Conservation (phyloP, 1,284 basidiomycete genomes). For the Trichosporon inkin region DNA sequence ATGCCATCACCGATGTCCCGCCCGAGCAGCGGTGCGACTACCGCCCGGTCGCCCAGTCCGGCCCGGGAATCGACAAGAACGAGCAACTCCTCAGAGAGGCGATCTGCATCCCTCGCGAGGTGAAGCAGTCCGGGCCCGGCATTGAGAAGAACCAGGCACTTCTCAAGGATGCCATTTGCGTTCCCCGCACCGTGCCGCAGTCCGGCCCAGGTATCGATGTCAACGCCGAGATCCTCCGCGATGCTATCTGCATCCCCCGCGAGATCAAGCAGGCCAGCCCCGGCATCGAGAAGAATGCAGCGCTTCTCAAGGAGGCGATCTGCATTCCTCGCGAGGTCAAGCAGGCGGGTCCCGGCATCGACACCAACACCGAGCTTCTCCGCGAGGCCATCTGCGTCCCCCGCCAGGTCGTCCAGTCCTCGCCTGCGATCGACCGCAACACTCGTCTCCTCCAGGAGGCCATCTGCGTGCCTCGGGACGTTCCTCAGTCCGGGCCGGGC, state of each 20-base stretch:
- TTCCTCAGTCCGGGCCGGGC: background rate
- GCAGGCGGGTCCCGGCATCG: background rate
- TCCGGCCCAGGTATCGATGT: background rate
- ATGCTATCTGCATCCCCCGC: background rate
- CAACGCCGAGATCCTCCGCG: too few species aligned
- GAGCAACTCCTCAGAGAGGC: background rate
- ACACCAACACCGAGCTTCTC: background rate
- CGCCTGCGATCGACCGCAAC: background rate
- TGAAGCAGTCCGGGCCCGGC: background rate
- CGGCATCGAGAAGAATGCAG: background rate
- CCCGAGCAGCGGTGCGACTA: background rate
- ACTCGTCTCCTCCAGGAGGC: background rate
- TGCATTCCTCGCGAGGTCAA: background rate
- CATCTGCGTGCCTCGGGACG: background rate
- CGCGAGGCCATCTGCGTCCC: background rate
- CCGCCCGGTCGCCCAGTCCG: background rate
- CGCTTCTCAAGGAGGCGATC: background rate
- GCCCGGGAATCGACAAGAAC: background rate
- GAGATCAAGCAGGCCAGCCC: background rate
- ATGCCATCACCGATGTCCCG: background rate
- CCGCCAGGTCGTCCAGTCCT: background rate
- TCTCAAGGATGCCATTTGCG: background rate
- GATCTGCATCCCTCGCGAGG: background rate
- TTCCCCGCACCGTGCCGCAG: background rate
- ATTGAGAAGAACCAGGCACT: background rate